Evolutionary conservation across 164 flowering plant species (phyloP), one percentile per base, ranked within the genome.

Genomic region (Cinnamomum micranthum): DNA sequence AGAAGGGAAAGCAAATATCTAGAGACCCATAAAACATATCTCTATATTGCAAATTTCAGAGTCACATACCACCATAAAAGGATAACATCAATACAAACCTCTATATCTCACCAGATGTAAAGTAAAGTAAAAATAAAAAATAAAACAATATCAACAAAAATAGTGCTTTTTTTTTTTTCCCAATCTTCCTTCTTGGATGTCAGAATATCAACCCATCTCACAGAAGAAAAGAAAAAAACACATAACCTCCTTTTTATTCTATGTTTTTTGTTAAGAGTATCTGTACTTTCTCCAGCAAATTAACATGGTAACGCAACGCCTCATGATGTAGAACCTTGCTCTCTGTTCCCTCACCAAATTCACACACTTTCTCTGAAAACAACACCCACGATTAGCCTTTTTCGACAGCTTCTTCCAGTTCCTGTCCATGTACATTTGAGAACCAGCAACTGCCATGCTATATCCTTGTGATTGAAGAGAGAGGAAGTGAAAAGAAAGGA

Each of bases 301-400:
- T 47, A 92, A 89, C 93, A 92, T 92, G 22, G 89, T 86, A 23
- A 92, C 90, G 77, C 97, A 92, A 33, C 94, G 86, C 71, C 93
- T 78, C 89, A 92, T 81, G 76, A 92, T 90, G 82, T 92, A 92
- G 75, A 90, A 92, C 70, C 92, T 80, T 1, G 97, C 97, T 64
- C 97, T 81, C 73, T 90, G 94, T 75, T 92, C 93, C 77, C 86
- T 88, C 50, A 88, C 95, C 66, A 92, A 74, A 10, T 85, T 77
- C 1, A 88, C 92, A 69, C 94, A 92, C 70, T 86, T 92, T 51
- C 89, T 81, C 0, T 84, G 77, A 72, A 90, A 90, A 6, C 89
- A 69, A 75, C 84, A 83, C 71, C 84, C 76, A 65, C 81, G 76
- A 31, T 76, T 74, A 4, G 67, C 83, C 47, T 82, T 80, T 81